Evolutionary conservation across 2,329 filamentous ascomycete species (phyloP).

Genomic region (Escovopsis sp.): DNA sequence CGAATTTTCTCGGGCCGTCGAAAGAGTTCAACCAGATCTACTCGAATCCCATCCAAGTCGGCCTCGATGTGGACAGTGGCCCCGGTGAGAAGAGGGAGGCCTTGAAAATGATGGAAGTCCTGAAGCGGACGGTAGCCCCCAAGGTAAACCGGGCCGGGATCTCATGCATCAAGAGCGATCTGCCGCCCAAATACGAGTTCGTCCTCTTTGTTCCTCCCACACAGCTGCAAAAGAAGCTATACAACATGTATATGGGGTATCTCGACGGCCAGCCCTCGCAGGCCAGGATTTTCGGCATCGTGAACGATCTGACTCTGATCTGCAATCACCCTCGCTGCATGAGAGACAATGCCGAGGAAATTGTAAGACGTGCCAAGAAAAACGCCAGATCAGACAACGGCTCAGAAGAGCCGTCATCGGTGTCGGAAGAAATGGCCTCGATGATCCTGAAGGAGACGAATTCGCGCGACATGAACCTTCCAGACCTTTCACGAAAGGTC

Average conservation of each 20-base stretch:
- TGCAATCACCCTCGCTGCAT: slow-evolving; percentile 39
- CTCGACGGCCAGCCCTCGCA: not conserved
- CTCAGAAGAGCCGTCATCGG: slow-evolving; percentile 1
- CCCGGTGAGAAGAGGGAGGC: slow-evolving; percentile 39
- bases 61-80: slow-evolving; percentile 52
- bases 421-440: slow-evolving; percentile 14
- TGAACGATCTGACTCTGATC: slow-evolving; percentile 29
- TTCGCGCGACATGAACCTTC: slow-evolving; percentile 26
- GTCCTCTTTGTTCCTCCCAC: slow-evolving; percentile 62
- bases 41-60: slow-evolving; percentile 55
- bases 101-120: slow-evolving; percentile 50
- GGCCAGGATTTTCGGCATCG: slow-evolving; percentile 20
- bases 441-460: slow-evolving; percentile 22
- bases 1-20: slow-evolving; percentile 56
- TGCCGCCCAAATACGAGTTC: slow-evolving; percentile 70
- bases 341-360: slow-evolving; percentile 16
- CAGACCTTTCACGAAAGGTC: slow-evolving; percentile 52
- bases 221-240: slow-evolving; percentile 46
- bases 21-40: slow-evolving; percentile 58
- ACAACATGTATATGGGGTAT: slow-evolving; percentile 32
- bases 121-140: slow-evolving; percentile 58
- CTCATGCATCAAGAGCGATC: slow-evolving; percentile 43
- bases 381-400: slow-evolving; percentile 2
- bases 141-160: slow-evolving; percentile 69
- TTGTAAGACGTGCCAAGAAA: slow-evolving; percentile 2